phyloP scores from a whole-genome alignment of 2,329 filamentous ascomycete genomes.

The Neopestalotiopsis sp. region DNA sequence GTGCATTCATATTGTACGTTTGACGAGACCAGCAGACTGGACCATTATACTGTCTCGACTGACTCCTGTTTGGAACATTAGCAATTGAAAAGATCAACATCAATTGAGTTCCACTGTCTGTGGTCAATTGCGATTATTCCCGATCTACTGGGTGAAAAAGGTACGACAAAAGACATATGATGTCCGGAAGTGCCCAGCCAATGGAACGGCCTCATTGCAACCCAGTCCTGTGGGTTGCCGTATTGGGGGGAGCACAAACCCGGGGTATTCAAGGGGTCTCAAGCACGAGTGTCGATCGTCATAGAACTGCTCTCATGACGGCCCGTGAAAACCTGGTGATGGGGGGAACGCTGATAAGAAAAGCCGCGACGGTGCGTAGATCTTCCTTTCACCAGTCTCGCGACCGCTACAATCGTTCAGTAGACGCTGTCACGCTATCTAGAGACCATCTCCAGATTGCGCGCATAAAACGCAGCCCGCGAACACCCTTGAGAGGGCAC shows the following conservation, averaged over 20 bases:
- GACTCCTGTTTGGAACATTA: too few relatives aligned
- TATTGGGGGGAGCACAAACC: not conserved
- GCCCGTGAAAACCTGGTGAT: not conserved
- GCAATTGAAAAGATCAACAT: not conserved
- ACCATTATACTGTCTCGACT: too few relatives aligned
- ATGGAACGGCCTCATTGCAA: not conserved
- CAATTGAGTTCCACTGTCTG: not conserved
- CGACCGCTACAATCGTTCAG: not conserved
- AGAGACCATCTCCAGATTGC: not conserved
- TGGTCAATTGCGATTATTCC: not conserved
- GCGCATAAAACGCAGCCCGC: not conserved
- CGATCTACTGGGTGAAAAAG: not conserved
- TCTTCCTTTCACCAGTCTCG: not conserved
- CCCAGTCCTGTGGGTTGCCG: slow-evolving; percentile 6
- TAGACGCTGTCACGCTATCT: not conserved
- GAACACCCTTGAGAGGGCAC: not conserved
- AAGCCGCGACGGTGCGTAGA: not conserved
- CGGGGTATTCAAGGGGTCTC: slow-evolving; percentile 9
- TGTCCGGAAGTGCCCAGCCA: not conserved
- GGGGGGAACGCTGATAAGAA: not conserved
- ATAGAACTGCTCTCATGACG: slow-evolving; percentile 12
- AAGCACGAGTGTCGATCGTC: slow-evolving; percentile 8
- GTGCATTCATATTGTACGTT: too few relatives aligned
- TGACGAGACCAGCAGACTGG: too few relatives aligned
- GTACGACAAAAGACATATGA: not conserved